Percentiles rank a stretch among this genome's conserved stretches.
Conservation (phyloP, 2,329 filamentous ascomycete species). For the Oidium heveae region DNA sequence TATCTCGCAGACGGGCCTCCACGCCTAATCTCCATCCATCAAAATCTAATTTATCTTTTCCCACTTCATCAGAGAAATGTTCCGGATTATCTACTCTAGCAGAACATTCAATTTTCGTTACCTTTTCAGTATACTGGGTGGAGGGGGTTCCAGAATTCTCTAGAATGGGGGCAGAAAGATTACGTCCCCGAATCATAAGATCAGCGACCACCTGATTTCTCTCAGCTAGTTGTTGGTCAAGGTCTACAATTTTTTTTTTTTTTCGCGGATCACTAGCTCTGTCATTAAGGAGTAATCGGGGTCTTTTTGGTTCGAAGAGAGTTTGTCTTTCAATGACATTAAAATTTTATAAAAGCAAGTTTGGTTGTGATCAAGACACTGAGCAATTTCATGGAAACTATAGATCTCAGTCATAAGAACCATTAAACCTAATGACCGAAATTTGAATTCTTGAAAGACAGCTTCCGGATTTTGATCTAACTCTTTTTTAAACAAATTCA, state of each 20-base stretch:
- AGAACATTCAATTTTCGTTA: background rate
- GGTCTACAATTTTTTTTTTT: background rate
- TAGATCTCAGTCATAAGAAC: background rate
- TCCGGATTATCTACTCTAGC: background rate
- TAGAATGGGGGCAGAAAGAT: background rate
- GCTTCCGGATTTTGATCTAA: background rate
- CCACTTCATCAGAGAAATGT: background rate
- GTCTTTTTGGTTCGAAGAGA: background rate
- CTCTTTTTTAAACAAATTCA: background rate
- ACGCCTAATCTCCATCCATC: background rate
- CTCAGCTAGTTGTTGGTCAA: background rate
- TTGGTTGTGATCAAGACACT: background rate
- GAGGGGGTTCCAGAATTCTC: background rate
- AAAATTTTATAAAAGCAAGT: background rate
- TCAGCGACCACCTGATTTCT: background rate
- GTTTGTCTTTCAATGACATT: background rate
- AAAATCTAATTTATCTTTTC: background rate
- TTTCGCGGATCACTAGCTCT: background rate
- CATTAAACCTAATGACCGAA: background rate
- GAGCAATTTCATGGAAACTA: background rate
- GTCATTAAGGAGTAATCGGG: background rate
- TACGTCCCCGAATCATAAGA: background rate
- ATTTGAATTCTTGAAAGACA: background rate
- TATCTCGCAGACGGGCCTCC: background rate
- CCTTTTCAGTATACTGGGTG: background rate